A percentile compares a stretch with the other conserved stretches of the same genome.
These are phyloP conservation scores for Crassisporium funariophilum DNA, from an alignment of 768 basidiomycete genomes.

Conservation along the genomic window DNA sequence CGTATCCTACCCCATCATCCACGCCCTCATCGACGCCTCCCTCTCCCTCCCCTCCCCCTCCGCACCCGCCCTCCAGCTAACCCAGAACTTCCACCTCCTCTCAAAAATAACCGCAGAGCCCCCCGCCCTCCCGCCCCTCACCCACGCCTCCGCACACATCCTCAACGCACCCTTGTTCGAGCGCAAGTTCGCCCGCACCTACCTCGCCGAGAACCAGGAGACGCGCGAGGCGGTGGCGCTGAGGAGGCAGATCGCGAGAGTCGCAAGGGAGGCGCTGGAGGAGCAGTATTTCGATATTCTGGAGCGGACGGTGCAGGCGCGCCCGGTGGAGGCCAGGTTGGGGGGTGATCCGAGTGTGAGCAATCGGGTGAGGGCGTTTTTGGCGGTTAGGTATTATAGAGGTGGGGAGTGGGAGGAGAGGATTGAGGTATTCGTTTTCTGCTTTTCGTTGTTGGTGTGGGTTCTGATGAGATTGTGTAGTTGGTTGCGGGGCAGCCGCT, in stretches of 20 bases:
- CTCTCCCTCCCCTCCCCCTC: slow-evolving; percentile 45
- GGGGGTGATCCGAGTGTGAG: slow-evolving; percentile 90
- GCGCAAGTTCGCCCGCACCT: slow-evolving; percentile 79
- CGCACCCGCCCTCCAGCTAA: slow-evolving; percentile 60
- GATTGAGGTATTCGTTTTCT: slow-evolving; percentile 65
- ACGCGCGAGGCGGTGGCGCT: slow-evolving; percentile 67
- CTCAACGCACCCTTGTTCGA: slow-evolving; percentile 79
- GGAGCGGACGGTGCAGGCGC: slow-evolving; percentile 78
- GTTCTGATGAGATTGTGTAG: slow-evolving; percentile 41
- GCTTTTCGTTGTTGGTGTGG: neutral
- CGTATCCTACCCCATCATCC: slow-evolving; percentile 75
- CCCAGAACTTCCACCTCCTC: slow-evolving; percentile 73
- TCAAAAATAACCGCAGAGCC: slow-evolving; percentile 78
- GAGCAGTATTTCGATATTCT: slow-evolving; percentile 87
- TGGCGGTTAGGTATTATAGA: slow-evolving; percentile 77
- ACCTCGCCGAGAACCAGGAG: slow-evolving; percentile 67
- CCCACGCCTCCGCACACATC: slow-evolving; percentile 81
- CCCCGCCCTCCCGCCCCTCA: slow-evolving; percentile 70
- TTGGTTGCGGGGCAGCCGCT: slow-evolving; percentile 84
- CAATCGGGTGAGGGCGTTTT: slow-evolving; percentile 89
- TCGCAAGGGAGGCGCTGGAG: slow-evolving; percentile 81
- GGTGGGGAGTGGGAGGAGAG: slow-evolving; percentile 85
- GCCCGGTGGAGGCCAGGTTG: slow-evolving; percentile 81
- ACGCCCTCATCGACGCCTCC: slow-evolving; percentile 70
- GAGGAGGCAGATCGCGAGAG: slow-evolving; percentile 73